A percentile compares a stretch with the other conserved stretches of the same genome.
phyloP scores from a whole-genome alignment of 371 early-diverging fungal species.

The Dinochytrium kinnereticum region DNA sequence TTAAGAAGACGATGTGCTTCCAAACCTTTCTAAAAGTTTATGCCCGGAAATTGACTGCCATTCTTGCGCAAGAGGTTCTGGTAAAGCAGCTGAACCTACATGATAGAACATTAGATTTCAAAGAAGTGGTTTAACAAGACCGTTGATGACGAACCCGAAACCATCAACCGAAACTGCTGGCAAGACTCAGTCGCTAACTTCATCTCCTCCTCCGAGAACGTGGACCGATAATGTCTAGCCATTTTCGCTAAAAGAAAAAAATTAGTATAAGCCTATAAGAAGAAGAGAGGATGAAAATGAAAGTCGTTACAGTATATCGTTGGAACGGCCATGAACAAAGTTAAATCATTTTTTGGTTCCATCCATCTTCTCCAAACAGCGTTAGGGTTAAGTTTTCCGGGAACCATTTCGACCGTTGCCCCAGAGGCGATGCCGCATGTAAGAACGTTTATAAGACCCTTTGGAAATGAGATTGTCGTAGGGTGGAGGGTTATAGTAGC shows the following conservation, averaged over 20 bases:
- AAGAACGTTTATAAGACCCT: slow-evolving; percentile 66
- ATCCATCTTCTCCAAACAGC: slow-evolving; percentile 62
- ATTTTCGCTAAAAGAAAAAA: slow-evolving; percentile 57
- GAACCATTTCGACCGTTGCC: slow-evolving; percentile 77
- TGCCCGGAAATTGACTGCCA: slow-evolving; percentile 78
- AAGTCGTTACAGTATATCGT: slow-evolving; percentile 71
- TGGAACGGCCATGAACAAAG: slow-evolving; percentile 88
- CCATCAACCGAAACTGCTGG: slow-evolving; percentile 74
- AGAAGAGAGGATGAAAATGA: neutral
- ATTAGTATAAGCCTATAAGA: neutral
- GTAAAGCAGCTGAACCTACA: slow-evolving; percentile 59
- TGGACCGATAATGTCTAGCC: slow-evolving; percentile 50
- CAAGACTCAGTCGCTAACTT: slow-evolving; percentile 55
- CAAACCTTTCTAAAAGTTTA: slow-evolving; percentile 70
- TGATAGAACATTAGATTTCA: neutral
- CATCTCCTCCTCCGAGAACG: slow-evolving; percentile 29
- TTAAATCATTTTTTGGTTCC: slow-evolving; percentile 52
- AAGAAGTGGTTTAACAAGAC: neutral
- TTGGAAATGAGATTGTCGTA: no score
- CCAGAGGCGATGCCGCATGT: slow-evolving; percentile 68
- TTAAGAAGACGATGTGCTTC: no score
- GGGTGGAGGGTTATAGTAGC: neutral
- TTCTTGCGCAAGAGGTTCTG: slow-evolving; percentile 61
- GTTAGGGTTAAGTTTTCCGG: slow-evolving; percentile 64
- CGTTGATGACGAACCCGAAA: slow-evolving; percentile 71